Evolutionary conservation across 495 filamentous ascomycete genomes (phyloP), one percentile per base, ranked within the genome.

Genomic region (Trichoderma gamsii): DNA sequence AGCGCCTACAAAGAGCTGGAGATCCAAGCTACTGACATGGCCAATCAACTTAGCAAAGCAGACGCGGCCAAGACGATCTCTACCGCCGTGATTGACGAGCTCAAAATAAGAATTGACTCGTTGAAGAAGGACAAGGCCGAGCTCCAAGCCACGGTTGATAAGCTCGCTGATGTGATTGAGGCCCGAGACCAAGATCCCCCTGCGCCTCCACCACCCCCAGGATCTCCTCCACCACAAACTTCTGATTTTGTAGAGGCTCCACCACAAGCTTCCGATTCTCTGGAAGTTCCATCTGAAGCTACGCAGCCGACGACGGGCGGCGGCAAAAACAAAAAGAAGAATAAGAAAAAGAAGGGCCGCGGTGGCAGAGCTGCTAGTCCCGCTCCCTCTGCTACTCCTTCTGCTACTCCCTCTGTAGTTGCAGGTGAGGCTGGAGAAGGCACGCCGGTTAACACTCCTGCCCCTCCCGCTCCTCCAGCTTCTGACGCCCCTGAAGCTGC

Each of bases 301-400:
- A 38, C 35, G 3, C 35, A 38, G 6, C 66, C 78, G 25, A 59
- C 73, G 13, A 27, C 74, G 0, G 70, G 72, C n/a, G 77, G 73
- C 6, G 76, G 77, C 29, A 29, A 29, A 23, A 92, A 89, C 76
- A 95, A 92, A 81, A 97, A 91, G 74, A 95, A 90, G 63, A 91
- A 88, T 76, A 97, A 94, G 82, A 96, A 95, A 84, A 96, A 92
- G 82, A 88, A 86, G 49, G 86, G 83, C 18, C 87, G 85, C 65
- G 81, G 76, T 61, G 64, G 80, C 4, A 66, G 68, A 5, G 64
- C 72, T 16, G 65, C 68, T 59, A 32, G 12, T 27, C 41, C 68
- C 43, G 65, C 72, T 16, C 43, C 72, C 21, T 73, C 70, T 32
- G 77, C 78, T 41, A 68, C 72, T 11, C 41, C 65, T 69, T 66